A percentile compares a stretch with the other conserved stretches of the same genome.
Conservation (phyloP, 225 moss, liverwort and hornwort genomes). For the Asterella californica region DNA sequence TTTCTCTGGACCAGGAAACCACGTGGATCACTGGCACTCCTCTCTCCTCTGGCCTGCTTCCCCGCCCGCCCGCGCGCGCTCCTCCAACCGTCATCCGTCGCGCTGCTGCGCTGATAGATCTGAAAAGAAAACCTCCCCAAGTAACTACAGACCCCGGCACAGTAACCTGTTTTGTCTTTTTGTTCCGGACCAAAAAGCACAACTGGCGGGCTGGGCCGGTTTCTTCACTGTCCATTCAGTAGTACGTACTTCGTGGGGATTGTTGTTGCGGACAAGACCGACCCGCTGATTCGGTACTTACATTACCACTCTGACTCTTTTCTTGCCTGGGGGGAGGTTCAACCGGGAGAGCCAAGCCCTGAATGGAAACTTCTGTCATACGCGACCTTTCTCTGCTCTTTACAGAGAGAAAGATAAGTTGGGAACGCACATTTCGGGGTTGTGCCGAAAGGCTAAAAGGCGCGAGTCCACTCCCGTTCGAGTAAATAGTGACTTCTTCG, state of each 20-base stretch:
- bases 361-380: not conserved
- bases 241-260: not conserved
- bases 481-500: not conserved
- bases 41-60: not conserved
- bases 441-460: not conserved
- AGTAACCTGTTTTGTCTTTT: not conserved
- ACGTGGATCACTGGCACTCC: constrained; percentile 2
- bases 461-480: not conserved
- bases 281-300: not conserved
- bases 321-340: not conserved
- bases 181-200: not conserved
- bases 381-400: not conserved
- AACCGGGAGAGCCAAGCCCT: not conserved
- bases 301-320: not conserved
- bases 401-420: no score
- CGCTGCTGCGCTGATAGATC: no score
- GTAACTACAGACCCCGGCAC: not conserved
- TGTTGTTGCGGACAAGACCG: not conserved
- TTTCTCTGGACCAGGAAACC: constrained; percentile 4
- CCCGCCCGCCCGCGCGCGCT: not conserved
- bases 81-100: not conserved
- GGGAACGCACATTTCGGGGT: not conserved
- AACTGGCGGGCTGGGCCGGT: not conserved
- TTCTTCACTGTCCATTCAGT: no score
- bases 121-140: not conserved